Base-by-base conservation (phyloP, 306 rosid species). In the Potentilla sterilis region DNA sequence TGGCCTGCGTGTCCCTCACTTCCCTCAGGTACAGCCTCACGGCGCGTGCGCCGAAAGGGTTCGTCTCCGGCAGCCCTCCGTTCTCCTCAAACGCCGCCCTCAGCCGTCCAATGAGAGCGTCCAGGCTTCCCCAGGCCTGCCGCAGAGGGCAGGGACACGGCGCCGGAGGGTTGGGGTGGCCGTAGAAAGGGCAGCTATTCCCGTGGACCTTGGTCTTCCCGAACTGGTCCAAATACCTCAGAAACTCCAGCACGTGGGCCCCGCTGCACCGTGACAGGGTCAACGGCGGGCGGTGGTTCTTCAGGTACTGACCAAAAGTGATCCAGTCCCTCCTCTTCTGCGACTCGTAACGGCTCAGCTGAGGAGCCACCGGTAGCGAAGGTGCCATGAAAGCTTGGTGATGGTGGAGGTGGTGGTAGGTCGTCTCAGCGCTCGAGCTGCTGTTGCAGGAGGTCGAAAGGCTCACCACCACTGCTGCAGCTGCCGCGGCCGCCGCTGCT, bases 1-100 rank as follows among this genome's bases (percentile, higher is more conserved):
- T 89, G 5, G 96, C 88, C 57, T 93, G 98, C 51, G 89, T 70
- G n/a, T 93, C 97, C 64, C 96, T 83, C 15, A 93, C 92, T 28
- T 91, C 97, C 48, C 92, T 75, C 1, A 93, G 87, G 32, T 84
- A 93, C 59, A 93, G 81, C 77, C 98, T 78, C 75, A 93, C 92
- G 46, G 94, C 83, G 21, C 98, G 88, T 8, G 86, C 86, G 0
- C 92, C 97, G 38, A 93, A 93, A 0, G 98, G 97, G 70, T 93
- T 93, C 2, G 92, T 82, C 74, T 91, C 98, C 0, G 97, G 94
- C 58, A 83, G 82, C 15, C 97, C 98, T 7, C 97, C 98, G 86
- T 93, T 91, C 83, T 93, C 98, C 71, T 93, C 98, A 58, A 88
- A 93, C 21, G 98, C 98, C 5, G 97, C 98, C 62, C 98, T 83